Conservation (phyloP, 345 rosid genomes). For the Pelargonium nanum region DNA sequence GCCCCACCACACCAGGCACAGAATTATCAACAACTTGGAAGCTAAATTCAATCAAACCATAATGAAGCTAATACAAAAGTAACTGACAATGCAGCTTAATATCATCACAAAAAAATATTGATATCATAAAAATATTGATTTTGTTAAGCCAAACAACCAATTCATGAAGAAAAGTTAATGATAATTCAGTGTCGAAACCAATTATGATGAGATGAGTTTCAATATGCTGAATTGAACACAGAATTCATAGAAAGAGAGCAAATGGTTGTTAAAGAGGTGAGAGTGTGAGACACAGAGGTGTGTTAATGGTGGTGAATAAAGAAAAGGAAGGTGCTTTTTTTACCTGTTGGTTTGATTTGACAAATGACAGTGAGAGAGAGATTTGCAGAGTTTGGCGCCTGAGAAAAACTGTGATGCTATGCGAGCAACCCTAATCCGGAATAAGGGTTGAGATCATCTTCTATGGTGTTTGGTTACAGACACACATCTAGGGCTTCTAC, state of each 20-base stretch:
- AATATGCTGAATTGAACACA: neutral
- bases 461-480: conserved; percentile 45
- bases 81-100: neutral
- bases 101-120: neutral
- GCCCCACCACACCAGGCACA: neutral
- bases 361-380: conserved; percentile 3
- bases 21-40: neutral
- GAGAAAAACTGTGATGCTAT: conserved; percentile 12
- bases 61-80: neutral
- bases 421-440: conserved; percentile 46
- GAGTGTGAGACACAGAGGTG: neutral
- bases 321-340: neutral
- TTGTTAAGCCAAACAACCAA: neutral
- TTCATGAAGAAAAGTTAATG: neutral
- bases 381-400: conserved; percentile 37
- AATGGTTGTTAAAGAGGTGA: neutral
- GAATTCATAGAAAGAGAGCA: neutral
- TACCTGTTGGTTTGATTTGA: conserved; percentile 9
- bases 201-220: neutral
- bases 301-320: neutral
- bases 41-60: neutral
- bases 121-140: neutral
- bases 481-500: conserved; percentile 4
- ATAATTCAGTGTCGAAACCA: neutral
- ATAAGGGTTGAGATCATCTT: conserved; percentile 16